Percentiles rank a stretch among this genome's conserved stretches.
phyloP scores from a whole-genome alignment of 192 early-diverging fungal genomes.

The Phlyctochytrium bullatum region DNA sequence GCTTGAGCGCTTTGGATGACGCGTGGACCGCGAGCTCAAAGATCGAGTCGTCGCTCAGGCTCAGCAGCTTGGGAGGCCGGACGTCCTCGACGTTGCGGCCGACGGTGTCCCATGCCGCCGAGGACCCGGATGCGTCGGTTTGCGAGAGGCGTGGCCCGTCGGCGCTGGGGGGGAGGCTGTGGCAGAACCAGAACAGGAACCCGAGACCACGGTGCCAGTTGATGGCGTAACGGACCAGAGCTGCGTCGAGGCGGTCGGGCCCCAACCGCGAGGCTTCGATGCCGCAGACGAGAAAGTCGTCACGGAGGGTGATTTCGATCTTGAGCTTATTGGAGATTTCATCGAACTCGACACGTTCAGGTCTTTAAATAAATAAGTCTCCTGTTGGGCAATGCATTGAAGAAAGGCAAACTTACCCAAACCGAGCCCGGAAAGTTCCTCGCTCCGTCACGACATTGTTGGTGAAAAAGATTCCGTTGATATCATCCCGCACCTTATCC shows the following conservation, averaged over 20 bases:
- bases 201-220: constrained; percentile 1
- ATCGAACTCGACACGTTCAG: constrained; percentile 6
- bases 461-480: constrained; percentile 3
- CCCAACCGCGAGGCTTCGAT: neutral
- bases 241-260: constrained; percentile 1
- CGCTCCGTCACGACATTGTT: neutral
- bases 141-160: neutral
- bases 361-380: neutral
- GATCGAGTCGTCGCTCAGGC: neutral
- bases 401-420: constrained; percentile 3
- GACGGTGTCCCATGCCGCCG: neutral
- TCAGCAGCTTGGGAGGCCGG: neutral
- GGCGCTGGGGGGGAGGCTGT: neutral
- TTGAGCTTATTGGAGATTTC: constrained; percentile 8
- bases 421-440: neutral
- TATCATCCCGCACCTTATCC: constrained; percentile 2
- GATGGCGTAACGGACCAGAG: neutral
- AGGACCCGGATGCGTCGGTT: neutral
- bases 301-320: constrained; percentile 18
- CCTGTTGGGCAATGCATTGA: neutral
- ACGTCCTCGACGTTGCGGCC: neutral
- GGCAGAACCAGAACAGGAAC: constrained; percentile 19
- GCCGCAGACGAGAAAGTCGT: constrained; percentile 13
- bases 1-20: neutral
- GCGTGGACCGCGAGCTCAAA: constrained; percentile 6